Conservation (phyloP, 352 stramenopile genomes). For the Globisporangium splendens region DNA sequence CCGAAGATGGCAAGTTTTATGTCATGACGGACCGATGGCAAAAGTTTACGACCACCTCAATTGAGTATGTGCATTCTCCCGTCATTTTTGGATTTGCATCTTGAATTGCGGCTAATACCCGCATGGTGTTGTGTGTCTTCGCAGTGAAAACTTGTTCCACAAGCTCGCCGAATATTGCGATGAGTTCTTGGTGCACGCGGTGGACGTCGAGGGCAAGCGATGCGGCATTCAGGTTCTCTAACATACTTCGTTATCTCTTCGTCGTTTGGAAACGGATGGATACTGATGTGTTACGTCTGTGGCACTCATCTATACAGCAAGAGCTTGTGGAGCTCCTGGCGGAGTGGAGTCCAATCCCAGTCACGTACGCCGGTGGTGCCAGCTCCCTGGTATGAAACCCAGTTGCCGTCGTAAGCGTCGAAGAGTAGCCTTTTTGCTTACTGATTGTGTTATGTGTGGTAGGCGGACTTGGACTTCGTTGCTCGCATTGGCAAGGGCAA, state of each 20-base stretch:
- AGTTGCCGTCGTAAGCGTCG: no score
- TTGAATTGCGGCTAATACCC: no score
- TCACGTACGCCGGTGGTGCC: conserved; percentile 97
- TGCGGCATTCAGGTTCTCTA: conserved; percentile 88
- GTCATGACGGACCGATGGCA: conserved; percentile 97
- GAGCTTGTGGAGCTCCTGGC: conserved; percentile 93
- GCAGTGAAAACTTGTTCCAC: conserved; percentile 82
- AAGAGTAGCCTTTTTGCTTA: neutral
- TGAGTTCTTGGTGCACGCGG: conserved; percentile 98
- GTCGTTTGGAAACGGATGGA: no score
- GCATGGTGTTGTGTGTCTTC: no score
- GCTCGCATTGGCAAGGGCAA: conserved; percentile 89
- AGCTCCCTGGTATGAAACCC: conserved; percentile 64
- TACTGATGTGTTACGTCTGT: no score
- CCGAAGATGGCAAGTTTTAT: conserved; percentile 87
- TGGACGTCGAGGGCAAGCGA: conserved; percentile 96
- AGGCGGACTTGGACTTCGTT: conserved; percentile 94
- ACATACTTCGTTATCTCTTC: no score
- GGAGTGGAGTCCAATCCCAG: conserved; percentile 90
- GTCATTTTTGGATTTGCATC: no score
- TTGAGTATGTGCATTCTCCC: conserved; percentile 84
- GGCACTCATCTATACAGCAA: conserved; percentile 44
- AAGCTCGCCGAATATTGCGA: conserved; percentile 91
- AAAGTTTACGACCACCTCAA: conserved; percentile 92
- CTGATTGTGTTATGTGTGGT: neutral